These are phyloP conservation scores for Fraxinus quadrangulata DNA, from an alignment of 257 asterid species.

Conservation along the genomic window DNA sequence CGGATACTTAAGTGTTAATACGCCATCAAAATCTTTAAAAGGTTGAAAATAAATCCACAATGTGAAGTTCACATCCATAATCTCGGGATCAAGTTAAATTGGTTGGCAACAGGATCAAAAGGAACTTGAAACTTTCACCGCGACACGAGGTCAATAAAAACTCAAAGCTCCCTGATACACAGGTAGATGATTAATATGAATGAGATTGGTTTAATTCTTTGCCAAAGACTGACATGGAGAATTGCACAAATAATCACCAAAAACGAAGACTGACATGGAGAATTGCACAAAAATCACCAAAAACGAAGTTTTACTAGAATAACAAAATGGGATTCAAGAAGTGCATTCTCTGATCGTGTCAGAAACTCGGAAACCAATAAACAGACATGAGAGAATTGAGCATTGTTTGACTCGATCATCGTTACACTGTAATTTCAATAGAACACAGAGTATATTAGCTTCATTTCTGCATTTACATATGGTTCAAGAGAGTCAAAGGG, in stretches of 20 bases:
- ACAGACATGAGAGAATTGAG: background rate
- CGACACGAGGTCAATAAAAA: background rate
- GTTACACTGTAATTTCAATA: background rate
- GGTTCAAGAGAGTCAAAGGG: background rate
- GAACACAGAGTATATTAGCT: background rate
- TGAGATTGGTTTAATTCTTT: background rate
- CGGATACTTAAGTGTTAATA: background rate
- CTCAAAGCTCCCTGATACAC: background rate
- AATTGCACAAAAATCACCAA: background rate
- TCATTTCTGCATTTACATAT: background rate
- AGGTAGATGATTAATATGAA: background rate
- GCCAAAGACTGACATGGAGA: background rate
- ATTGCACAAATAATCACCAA: background rate
- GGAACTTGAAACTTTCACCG: constrained; percentile 16
- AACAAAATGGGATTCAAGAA: background rate
- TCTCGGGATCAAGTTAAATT: background rate
- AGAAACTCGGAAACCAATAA: background rate
- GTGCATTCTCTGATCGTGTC: constrained; percentile 9
- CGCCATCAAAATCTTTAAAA: background rate
- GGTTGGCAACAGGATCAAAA: background rate
- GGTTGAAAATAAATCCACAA: background rate
- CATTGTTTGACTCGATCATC: background rate
- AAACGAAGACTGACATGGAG: background rate
- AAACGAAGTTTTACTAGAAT: background rate
- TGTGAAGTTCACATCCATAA: background rate